These are phyloP conservation scores for Ascochyta pisi DNA, from an alignment of 2,329 filamentous ascomycete genomes.

Conservation along the genomic window DNA sequence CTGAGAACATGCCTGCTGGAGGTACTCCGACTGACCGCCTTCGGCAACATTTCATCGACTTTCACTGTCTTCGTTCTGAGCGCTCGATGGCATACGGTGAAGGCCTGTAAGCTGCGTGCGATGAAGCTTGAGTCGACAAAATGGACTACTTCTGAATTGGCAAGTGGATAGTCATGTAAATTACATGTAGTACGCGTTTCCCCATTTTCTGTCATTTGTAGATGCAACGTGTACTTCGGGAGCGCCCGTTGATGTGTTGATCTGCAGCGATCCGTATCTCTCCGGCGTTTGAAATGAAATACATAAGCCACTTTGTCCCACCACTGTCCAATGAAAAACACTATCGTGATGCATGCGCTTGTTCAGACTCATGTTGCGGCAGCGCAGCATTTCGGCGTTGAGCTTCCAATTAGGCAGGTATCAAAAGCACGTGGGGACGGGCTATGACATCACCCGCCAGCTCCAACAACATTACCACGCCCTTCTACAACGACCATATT, in stretches of 20 bases:
- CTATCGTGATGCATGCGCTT: constrained; percentile 9
- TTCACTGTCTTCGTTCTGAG: constrained; percentile 2
- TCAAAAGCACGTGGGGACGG: constrained; percentile 13
- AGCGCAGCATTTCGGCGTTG: constrained; percentile 6
- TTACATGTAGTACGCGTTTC: no score
- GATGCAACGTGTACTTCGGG: constrained; percentile 18
- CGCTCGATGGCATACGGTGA: neutral
- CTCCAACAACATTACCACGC: constrained; percentile 5
- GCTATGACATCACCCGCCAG: constrained; percentile 11
- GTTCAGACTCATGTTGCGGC: constrained; percentile 7
- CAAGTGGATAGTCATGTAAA: no score
- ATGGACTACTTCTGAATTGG: no score
- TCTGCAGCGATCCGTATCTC: constrained; percentile 17
- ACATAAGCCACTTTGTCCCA: neutral
- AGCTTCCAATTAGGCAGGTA: constrained; percentile 20
- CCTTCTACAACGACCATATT: neutral
- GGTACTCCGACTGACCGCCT: constrained; percentile 8
- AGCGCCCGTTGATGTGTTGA: constrained; percentile 8
- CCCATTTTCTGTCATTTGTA: neutral
- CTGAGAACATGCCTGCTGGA: constrained; percentile 7
- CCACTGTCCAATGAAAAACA: constrained; percentile 8
- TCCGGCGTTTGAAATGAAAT: neutral
- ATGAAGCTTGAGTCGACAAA: no score
- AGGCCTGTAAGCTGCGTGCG: neutral
- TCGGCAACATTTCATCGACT: constrained; percentile 7